phyloP scores from a whole-genome alignment of 2,329 filamentous ascomycete species.

The Geosmithia flava region DNA sequence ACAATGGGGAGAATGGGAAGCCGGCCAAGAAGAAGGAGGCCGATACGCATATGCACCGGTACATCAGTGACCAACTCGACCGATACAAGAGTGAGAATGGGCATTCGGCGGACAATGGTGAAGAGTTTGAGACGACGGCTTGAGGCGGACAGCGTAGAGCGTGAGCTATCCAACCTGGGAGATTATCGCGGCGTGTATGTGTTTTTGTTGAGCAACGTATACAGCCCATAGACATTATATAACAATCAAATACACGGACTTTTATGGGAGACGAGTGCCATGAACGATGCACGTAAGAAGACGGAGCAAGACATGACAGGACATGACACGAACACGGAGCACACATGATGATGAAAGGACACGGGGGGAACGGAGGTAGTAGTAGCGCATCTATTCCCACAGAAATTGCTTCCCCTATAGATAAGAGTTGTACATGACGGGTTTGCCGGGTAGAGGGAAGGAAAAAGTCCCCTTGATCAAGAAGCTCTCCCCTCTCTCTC shows the following conservation, averaged over 20 bases:
- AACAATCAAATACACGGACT: neutral
- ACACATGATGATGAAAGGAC: too few species aligned
- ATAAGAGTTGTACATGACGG: neutral
- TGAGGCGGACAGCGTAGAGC: conserved; percentile 1
- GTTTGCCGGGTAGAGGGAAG: too few species aligned
- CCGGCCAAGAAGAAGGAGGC: conserved; percentile 38
- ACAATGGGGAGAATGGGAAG: conserved; percentile 25
- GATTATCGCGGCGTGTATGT: neutral
- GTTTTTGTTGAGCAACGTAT: too few species aligned
- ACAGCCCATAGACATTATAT: neutral
- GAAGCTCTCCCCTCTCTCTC: neutral
- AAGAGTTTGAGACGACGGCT: conserved; percentile 30
- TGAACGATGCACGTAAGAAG: too few species aligned
- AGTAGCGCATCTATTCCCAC: conserved; percentile 1
- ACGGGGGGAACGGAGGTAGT: neutral
- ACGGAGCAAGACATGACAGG: too few species aligned
- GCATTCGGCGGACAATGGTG: conserved; percentile 13
- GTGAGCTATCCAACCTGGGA: neutral
- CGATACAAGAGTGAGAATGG: conserved; percentile 38
- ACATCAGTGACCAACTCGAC: conserved; percentile 71
- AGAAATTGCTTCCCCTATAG: neutral
- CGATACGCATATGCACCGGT: conserved; percentile 63
- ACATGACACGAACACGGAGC: too few species aligned
- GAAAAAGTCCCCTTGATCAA: too few species aligned
- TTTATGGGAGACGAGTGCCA: too few species aligned